phyloP scores from a whole-genome alignment of 139 green algal genomes.

The Chlorella sorokiniana region DNA sequence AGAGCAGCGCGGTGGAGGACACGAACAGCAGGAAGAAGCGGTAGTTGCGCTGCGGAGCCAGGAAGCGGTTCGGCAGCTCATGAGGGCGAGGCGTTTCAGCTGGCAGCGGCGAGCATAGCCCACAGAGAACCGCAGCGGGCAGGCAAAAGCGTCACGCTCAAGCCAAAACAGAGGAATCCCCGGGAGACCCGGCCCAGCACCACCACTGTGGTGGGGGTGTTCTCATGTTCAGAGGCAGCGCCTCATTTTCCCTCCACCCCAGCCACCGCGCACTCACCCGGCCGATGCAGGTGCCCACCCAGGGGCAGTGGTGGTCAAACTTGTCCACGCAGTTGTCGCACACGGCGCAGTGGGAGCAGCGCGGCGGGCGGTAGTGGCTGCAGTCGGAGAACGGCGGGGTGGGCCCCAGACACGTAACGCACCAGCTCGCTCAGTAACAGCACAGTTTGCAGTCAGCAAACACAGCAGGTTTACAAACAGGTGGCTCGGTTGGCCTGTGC shows the following conservation, averaged over 20 bases:
- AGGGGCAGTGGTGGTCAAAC: constrained; percentile 99
- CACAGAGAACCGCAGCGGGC: background rate
- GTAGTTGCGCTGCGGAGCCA: constrained; percentile 91
- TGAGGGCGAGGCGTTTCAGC: background rate
- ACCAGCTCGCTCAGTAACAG: too few relatives aligned
- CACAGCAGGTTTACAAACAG: too few relatives aligned
- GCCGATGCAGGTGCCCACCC: constrained; percentile 93
- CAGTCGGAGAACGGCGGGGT: too few relatives aligned
- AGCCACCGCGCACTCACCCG: constrained; percentile 50
- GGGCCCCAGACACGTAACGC: too few relatives aligned
- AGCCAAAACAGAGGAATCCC: too few relatives aligned
- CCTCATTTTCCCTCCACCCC: background rate
- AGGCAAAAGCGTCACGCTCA: background rate
- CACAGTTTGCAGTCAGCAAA: too few relatives aligned
- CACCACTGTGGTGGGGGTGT: too few relatives aligned
- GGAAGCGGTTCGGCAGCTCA: background rate
- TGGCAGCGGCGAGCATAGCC: background rate
- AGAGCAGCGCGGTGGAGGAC: constrained; percentile 80
- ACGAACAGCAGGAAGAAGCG: constrained; percentile 96
- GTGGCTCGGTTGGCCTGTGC: too few relatives aligned
- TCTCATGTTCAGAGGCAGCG: too few relatives aligned
- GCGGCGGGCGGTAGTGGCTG: constrained; percentile 92
- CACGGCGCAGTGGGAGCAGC: constrained; percentile 93
- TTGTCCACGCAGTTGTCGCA: constrained; percentile 98
- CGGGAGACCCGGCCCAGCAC: too few relatives aligned